Evolutionary conservation across 2,329 filamentous ascomycete genomes (phyloP).

Genomic region (Pleomassaria siparia): DNA sequence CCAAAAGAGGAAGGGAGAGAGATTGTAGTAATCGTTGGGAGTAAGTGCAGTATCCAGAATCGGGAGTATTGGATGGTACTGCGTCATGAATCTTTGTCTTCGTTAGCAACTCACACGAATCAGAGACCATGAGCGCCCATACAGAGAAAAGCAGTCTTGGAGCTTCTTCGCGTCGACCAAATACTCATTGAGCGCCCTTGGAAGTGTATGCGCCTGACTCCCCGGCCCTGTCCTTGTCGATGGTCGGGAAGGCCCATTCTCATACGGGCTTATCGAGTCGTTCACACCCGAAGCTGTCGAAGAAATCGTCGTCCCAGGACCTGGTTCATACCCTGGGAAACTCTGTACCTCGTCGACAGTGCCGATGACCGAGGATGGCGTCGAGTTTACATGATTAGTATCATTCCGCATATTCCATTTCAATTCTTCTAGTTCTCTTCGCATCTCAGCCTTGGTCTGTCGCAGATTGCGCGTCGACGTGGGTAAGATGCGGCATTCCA

Average conservation of each 20-base stretch:
- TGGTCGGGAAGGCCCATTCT: slow-evolving; percentile 19
- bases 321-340: slow-evolving; percentile 27
- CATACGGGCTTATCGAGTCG: slow-evolving; percentile 34
- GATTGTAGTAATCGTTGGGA: slow-evolving; percentile 38
- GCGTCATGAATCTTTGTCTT: slow-evolving; percentile 36
- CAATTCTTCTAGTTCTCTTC: slow-evolving; percentile 39
- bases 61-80: slow-evolving; percentile 38
- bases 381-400: slow-evolving; percentile 27
- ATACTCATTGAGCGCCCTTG: slow-evolving; percentile 32
- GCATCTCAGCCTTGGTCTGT: slow-evolving; percentile 43
- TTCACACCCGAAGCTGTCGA: slow-evolving; percentile 29
- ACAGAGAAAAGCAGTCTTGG: slow-evolving; percentile 40
- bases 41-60: slow-evolving; percentile 33
- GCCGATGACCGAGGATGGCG: slow-evolving; percentile 24
- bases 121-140: slow-evolving; percentile 1
- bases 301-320: slow-evolving; percentile 31
- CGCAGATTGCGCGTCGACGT: slow-evolving; percentile 40
- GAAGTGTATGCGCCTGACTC: slow-evolving; percentile 19
- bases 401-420: slow-evolving; percentile 40
- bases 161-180: slow-evolving; percentile 36
- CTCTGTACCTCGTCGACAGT: slow-evolving; percentile 24
- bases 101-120: neutral
- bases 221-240: slow-evolving; percentile 25
- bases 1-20: slow-evolving; percentile 45
- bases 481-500: slow-evolving; percentile 40